A percentile compares a stretch with the other conserved stretches of the same genome.
These are phyloP conservation scores for Fusarium sp. DNA, from an alignment of 2,329 filamentous ascomycete species.

Conservation along the genomic window DNA sequence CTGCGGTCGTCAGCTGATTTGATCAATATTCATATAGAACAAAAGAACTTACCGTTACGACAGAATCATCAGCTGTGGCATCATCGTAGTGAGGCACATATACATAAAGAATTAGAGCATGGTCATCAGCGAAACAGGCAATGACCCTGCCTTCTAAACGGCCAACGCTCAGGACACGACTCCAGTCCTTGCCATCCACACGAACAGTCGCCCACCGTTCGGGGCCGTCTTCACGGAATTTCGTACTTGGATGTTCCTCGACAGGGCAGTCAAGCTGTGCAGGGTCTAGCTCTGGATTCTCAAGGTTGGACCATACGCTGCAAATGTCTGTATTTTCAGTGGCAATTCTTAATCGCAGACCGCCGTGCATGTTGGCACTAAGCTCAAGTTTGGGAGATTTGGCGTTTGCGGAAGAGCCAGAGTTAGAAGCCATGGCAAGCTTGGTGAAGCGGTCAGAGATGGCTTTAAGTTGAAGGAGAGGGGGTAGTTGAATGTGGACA, in stretches of 20 bases:
- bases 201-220: slow-evolving; percentile 89
- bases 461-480: slow-evolving; percentile 88
- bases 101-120: slow-evolving; percentile 86
- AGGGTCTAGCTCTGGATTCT: slow-evolving; percentile 89
- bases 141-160: slow-evolving; percentile 91
- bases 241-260: slow-evolving; percentile 84
- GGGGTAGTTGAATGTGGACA: slow-evolving; percentile 91
- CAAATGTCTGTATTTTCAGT: slow-evolving; percentile 89
- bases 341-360: slow-evolving; percentile 80
- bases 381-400: slow-evolving; percentile 80
- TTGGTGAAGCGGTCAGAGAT: slow-evolving; percentile 97
- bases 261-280: slow-evolving; percentile 78
- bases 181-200: slow-evolving; percentile 96
- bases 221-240: slow-evolving; percentile 81
- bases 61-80: slow-evolving; percentile 74
- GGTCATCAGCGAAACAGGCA: slow-evolving; percentile 87
- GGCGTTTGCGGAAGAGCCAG: slow-evolving; percentile 58
- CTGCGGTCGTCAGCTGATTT: slow-evolving; percentile 50
- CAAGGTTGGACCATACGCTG: slow-evolving; percentile 86
- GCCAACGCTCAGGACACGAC: slow-evolving; percentile 91
- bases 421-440: slow-evolving; percentile 71
- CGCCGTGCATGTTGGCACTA: slow-evolving; percentile 94
- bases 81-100: slow-evolving; percentile 81
- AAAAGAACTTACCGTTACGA: slow-evolving; percentile 72
- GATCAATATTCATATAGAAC: slow-evolving; percentile 10